Evolutionary conservation across 2,329 filamentous ascomycete genomes (phyloP).

Genomic region (Venturia pyrina): DNA sequence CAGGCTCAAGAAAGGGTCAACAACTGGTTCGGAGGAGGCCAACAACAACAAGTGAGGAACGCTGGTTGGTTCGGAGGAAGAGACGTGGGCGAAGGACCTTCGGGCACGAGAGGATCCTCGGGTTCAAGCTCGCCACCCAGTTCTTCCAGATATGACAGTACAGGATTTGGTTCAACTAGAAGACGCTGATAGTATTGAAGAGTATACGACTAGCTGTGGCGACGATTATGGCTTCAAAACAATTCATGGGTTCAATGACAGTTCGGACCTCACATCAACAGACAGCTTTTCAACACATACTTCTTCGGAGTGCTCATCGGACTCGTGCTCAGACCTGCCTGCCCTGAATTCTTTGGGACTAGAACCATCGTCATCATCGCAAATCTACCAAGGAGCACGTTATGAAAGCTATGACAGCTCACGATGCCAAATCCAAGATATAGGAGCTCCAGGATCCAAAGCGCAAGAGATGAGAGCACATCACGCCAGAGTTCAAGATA

Average conservation of each 20-base stretch:
- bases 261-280: background rate
- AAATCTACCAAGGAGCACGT: background rate
- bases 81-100: constrained; percentile 13
- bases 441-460: background rate
- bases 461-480: background rate
- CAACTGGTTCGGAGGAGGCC: constrained; percentile 15
- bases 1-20: background rate
- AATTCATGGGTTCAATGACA: background rate
- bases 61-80: constrained; percentile 20
- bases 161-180: constrained; percentile 61
- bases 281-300: background rate
- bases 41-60: constrained; percentile 19
- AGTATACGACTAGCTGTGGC: background rate
- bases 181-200: constrained; percentile 19
- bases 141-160: constrained; percentile 53
- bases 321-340: background rate
- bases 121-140: constrained; percentile 19
- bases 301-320: background rate
- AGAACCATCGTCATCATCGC: background rate
- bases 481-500: background rate
- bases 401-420: background rate
- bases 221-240: background rate
- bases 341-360: background rate
- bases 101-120: background rate
- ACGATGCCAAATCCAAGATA: background rate